Evolutionary conservation across 306 rosid genomes (phyloP), one percentile per base, ranked within the genome.

Genomic region (Citrullus amarus): DNA sequence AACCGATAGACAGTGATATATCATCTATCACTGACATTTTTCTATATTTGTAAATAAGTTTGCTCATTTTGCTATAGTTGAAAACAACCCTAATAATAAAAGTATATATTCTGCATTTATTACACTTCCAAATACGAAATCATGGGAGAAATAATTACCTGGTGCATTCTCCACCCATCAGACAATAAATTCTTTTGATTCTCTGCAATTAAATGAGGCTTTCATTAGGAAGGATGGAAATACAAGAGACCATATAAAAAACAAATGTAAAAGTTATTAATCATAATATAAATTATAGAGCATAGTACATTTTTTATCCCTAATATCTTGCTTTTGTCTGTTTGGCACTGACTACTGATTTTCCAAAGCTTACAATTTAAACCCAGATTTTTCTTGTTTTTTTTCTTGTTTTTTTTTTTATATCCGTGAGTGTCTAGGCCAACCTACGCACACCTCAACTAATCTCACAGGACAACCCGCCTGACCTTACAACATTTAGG

Each of bases 131-230:
- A 54, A 16, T 61, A 51, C 4, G 62, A 51, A 15, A 51, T 53
- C 57, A 78, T 78, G 69, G 67, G 82, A 81, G 58, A 32, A 80
- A 76, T 30, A 9, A 15, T 44, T 85, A 95, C 99, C 97, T 95
- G 99, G 82, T 82, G 79, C 93, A 91, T 88, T 81, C 99, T 92
- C 97, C 97, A 89, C 78, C 48, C 86, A 86, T 95, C 99, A 55
- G 97, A 89, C 83, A 91, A 82, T 36, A 95, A 88, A 80, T 95
- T 95, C 83, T 91, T 92, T 87, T 95, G 92, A 89, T 95, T 91
- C 84, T 92, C 99, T 95, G 88, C 6, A 60, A 81, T 9, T 58
- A 72, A 8, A 72, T 46, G 61, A 44, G 38, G 58, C 57, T 71
- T 69, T 25, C 39, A 46, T 13, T 71, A 8, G 30, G 25, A 51